phyloP scores from a whole-genome alignment of 2,329 filamentous ascomycete genomes.

The Leptoxyphium fumago region DNA sequence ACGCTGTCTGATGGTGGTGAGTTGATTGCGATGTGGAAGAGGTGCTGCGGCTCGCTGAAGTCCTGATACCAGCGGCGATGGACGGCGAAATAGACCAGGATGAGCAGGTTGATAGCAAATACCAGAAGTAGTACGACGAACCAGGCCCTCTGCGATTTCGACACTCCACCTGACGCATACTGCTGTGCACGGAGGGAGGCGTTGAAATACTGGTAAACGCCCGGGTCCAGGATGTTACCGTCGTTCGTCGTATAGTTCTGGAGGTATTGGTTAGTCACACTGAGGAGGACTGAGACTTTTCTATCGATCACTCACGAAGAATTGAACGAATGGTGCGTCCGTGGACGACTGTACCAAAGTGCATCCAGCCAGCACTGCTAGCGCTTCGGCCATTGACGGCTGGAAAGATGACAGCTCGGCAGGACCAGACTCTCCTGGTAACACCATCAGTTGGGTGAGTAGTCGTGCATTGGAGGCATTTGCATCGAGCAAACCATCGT shows the following conservation, averaged over 20 bases:
- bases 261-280: neutral
- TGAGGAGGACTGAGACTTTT: neutral
- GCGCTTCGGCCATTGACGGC: constrained; percentile 57
- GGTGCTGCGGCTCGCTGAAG: constrained; percentile 62
- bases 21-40: constrained; percentile 59
- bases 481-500: constrained; percentile 27
- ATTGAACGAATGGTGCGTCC: constrained; percentile 45
- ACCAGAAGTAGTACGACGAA: constrained; percentile 50
- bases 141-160: constrained; percentile 50
- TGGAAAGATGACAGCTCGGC: constrained; percentile 33
- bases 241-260: constrained; percentile 20
- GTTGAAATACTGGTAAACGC: constrained; percentile 45
- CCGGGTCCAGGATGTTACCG: constrained; percentile 23
- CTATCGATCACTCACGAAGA: constrained; percentile 10
- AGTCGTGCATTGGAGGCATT: constrained; percentile 30
- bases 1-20: constrained; percentile 30
- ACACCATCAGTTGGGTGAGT: constrained; percentile 28
- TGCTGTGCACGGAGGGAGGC: constrained; percentile 49
- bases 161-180: constrained; percentile 52
- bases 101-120: constrained; percentile 52
- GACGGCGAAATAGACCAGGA: constrained; percentile 47
- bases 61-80: constrained; percentile 55
- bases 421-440: constrained; percentile 3
- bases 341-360: constrained; percentile 48
- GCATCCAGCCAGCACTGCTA: constrained; percentile 54